phyloP scores from a whole-genome alignment of 768 basidiomycete species.

The Clathrus columnatus region DNA sequence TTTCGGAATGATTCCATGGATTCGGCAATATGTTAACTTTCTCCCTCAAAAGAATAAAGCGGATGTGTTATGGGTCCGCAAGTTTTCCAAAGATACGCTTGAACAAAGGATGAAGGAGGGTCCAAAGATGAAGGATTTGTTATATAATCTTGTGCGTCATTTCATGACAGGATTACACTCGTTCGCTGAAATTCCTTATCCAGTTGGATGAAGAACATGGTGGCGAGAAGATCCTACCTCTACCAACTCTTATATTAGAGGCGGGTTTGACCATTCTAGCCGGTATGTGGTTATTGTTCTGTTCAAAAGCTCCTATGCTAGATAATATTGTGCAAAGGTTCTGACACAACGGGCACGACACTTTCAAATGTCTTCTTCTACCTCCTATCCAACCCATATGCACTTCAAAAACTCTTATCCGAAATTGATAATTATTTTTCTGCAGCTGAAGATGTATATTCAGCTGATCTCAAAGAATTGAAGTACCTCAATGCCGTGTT shows the following conservation, averaged over 20 bases:
- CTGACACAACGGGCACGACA: slow-evolving; percentile 38
- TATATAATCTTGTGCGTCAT: slow-evolving; percentile 36
- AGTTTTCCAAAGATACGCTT: slow-evolving; percentile 22
- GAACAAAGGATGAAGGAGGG: slow-evolving; percentile 3
- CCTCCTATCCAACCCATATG: slow-evolving; percentile 30
- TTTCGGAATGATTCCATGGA: slow-evolving; percentile 28
- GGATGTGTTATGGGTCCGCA: slow-evolving; percentile 20
- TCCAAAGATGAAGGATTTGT: slow-evolving; percentile 20
- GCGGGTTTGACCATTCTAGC: slow-evolving; percentile 32
- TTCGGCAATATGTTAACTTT: slow-evolving; percentile 30
- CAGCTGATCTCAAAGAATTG: slow-evolving; percentile 20
- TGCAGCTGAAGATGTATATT: slow-evolving; percentile 24
- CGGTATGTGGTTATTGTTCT: slow-evolving; percentile 14
- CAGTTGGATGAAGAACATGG: slow-evolving; percentile 29
- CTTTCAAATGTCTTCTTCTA: slow-evolving; percentile 32
- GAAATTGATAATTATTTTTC: slow-evolving; percentile 35
- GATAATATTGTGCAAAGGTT: slow-evolving; percentile 15
- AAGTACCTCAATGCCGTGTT: slow-evolving; percentile 28
- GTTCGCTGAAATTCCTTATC: background rate
- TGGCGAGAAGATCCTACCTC: slow-evolving; percentile 22
- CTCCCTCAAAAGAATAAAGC: slow-evolving; percentile 21
- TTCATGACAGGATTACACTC: background rate
- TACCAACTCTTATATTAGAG: slow-evolving; percentile 28
- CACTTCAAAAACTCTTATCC: slow-evolving; percentile 27
- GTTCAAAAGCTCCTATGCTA: background rate